Evolutionary conservation across 202 grass and related monocot genomes (phyloP).

Genomic region (Schoenoplectus tabernaemontani): DNA sequence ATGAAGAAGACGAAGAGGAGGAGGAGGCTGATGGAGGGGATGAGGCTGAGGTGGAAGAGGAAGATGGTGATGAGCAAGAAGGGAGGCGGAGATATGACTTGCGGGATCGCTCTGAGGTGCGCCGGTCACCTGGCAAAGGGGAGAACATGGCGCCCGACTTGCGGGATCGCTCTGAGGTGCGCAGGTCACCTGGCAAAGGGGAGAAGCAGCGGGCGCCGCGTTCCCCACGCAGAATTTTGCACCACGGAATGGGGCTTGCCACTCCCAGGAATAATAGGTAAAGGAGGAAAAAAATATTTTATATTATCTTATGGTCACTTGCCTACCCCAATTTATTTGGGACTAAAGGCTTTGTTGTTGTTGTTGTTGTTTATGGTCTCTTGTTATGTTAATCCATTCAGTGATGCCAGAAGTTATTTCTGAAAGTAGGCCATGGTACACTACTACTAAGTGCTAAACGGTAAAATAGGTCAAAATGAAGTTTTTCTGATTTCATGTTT

Average conservation of each 20-base stretch:
- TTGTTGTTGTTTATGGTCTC: no score
- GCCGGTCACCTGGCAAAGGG: no score
- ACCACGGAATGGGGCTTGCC: slow-evolving; percentile 56
- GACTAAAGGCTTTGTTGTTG: no score
- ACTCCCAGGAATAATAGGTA: slow-evolving; percentile 15
- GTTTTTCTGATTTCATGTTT: not conserved
- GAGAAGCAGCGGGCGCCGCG: slow-evolving; percentile 53
- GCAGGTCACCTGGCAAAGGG: slow-evolving; percentile 67
- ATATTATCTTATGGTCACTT: not conserved
- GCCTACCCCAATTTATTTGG: no score
- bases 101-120: slow-evolving; percentile 75
- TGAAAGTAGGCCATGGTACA: not conserved
- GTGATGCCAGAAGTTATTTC: not conserved
- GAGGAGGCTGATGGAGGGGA: slow-evolving; percentile 76
- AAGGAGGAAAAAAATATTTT: not conserved
- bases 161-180: slow-evolving; percentile 75
- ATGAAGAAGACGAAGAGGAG: slow-evolving; percentile 74
- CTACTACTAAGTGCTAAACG: not conserved
- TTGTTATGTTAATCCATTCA: not conserved
- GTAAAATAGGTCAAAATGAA: not conserved
- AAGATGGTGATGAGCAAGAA: slow-evolving; percentile 91
- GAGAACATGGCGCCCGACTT: no score
- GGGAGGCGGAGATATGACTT: slow-evolving; percentile 89
- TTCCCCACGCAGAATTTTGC: slow-evolving; percentile 78
- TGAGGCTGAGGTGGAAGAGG: slow-evolving; percentile 87